These are phyloP conservation scores for Fusarium palustre DNA, from an alignment of 2,329 filamentous ascomycete genomes.

Conservation along the genomic window DNA sequence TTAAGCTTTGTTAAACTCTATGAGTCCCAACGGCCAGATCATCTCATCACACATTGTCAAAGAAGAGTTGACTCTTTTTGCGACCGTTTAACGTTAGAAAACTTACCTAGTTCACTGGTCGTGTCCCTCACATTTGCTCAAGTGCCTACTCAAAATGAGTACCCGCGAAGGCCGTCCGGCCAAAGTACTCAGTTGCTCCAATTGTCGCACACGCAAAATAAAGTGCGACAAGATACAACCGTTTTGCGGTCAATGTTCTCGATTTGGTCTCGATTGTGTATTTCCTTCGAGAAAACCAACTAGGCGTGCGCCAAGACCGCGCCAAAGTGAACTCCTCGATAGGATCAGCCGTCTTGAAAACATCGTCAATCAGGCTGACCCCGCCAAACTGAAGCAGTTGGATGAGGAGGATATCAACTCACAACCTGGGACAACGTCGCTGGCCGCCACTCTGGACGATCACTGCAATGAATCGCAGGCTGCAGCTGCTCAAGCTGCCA, in stretches of 20 bases:
- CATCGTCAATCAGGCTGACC: slow-evolving; percentile 59
- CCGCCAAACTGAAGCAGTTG: slow-evolving; percentile 46
- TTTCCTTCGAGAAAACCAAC: slow-evolving; percentile 60
- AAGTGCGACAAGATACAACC: slow-evolving; percentile 69
- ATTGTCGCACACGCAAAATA: slow-evolving; percentile 73
- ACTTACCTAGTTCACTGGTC: not conserved
- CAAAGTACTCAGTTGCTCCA: slow-evolving; percentile 64
- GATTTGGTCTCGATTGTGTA: slow-evolving; percentile 60
- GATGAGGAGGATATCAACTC: slow-evolving; percentile 31
- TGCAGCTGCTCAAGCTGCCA: slow-evolving; percentile 40
- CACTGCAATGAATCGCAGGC: slow-evolving; percentile 31
- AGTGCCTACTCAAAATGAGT: slow-evolving; percentile 38
- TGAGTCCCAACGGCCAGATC: slow-evolving; percentile 6
- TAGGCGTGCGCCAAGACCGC: slow-evolving; percentile 55
- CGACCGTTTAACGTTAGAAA: slow-evolving; percentile 5
- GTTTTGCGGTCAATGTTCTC: slow-evolving; percentile 63
- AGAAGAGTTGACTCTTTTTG: not conserved
- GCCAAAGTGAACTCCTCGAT: slow-evolving; percentile 58
- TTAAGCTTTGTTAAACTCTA: slow-evolving; percentile 19
- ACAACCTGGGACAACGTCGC: not conserved
- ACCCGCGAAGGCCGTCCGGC: slow-evolving; percentile 27
- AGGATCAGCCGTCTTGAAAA: slow-evolving; percentile 59
- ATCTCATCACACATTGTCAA: not conserved
- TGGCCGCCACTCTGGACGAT: slow-evolving; percentile 23
- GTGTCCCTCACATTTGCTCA: not conserved